Evolutionary conservation across 495 filamentous ascomycete genomes (phyloP).

Genomic region (Filosporella fistucella): DNA sequence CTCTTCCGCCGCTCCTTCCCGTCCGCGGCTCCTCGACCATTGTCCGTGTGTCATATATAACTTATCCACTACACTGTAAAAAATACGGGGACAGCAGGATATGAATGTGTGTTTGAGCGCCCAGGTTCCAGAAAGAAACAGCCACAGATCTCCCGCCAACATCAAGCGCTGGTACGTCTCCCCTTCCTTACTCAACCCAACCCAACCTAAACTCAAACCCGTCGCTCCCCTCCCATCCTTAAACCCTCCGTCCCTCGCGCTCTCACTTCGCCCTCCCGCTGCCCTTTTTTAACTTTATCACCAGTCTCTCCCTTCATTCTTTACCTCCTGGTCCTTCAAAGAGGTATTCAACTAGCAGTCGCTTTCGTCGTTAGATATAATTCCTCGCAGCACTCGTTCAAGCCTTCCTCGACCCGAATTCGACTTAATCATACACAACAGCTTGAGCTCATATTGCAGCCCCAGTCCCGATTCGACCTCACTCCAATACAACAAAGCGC

Average conservation of each 20-base stretch:
- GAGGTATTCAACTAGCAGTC: slow-evolving; percentile 3
- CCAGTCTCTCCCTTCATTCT: slow-evolving; percentile 17
- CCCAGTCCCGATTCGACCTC: not conserved
- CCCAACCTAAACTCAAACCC: not conserved
- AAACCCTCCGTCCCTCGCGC: not conserved
- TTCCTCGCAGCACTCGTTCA: slow-evolving; percentile 8
- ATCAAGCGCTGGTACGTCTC: slow-evolving; percentile 15
- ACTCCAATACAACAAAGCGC: no score
- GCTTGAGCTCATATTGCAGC: not conserved
- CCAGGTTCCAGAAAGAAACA: slow-evolving; percentile 17
- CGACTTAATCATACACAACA: no score
- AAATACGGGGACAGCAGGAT: slow-evolving; percentile 21
- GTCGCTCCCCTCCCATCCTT: not conserved
- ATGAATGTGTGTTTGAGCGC: slow-evolving; percentile 14
- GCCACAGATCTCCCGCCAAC: slow-evolving; percentile 20
- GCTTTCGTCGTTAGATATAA: slow-evolving; percentile 1
- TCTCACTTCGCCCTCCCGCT: not conserved
- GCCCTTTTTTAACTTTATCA: slow-evolving; percentile 17
- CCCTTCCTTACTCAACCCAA: slow-evolving; percentile 17
- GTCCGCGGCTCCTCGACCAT: not conserved
- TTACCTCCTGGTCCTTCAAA: slow-evolving; percentile 4
- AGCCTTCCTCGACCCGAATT: no score
- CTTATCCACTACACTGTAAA: slow-evolving; percentile 6
- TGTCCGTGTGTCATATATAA: not conserved
- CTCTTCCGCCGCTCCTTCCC: not conserved